Evolutionary conservation across 202 grass and related monocot species (phyloP).

Genomic region (Setaria italica): DNA sequence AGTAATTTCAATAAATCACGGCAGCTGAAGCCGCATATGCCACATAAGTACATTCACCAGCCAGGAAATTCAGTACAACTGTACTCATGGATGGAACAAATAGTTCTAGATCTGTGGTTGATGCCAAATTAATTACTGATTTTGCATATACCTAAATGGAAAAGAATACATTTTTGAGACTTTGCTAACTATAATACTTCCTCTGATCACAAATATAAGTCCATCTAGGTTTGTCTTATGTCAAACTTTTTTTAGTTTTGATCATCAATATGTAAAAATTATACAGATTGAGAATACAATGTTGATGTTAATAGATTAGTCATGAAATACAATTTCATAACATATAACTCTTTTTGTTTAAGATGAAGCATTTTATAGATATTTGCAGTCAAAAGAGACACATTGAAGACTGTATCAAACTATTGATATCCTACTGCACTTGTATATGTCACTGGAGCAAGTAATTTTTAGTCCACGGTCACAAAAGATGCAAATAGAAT

Average conservation of each 20-base stretch:
- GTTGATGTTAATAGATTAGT: not conserved
- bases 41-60: not conserved
- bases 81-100: slow-evolving; percentile 33
- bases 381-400: not conserved
- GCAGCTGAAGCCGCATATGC: slow-evolving; percentile 23
- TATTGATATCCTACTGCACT: not conserved
- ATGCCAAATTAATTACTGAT: slow-evolving; percentile 24
- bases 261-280: not conserved
- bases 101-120: slow-evolving; percentile 10
- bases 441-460: not conserved
- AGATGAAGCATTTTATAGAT: not conserved
- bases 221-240: not conserved
- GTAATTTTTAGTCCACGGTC: not conserved
- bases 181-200: not conserved
- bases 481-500: slow-evolving; percentile 7
- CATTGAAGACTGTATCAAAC: not conserved
- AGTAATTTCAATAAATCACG: slow-evolving; percentile 42
- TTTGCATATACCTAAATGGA: slow-evolving; percentile 16
- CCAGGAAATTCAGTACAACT: slow-evolving; percentile 27
- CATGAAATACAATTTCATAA: not conserved
- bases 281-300: not conserved
- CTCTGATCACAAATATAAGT: not conserved
- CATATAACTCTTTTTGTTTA: not conserved
- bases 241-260: not conserved
- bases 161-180: not conserved